Base-by-base conservation (phyloP, 108 stramenopile genomes). In the Discostella pseudostelligera region DNA sequence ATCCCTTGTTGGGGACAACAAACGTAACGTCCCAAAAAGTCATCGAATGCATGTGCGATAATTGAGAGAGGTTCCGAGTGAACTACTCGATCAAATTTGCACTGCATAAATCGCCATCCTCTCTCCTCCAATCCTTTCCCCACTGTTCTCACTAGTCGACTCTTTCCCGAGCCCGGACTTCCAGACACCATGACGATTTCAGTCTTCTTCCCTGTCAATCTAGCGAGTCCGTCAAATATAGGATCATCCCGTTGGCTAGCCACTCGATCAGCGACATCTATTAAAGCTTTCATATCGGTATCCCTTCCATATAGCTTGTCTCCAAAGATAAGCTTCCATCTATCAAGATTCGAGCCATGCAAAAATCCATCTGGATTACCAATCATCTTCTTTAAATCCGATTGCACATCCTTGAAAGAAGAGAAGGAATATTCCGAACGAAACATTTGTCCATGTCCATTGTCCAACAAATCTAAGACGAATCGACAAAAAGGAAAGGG, bases 111-210 rank as follows among this genome's bases (percentile, higher is more conserved):
- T 10, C 39, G 35, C 67, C 67, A 68, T 8, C 67, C 67, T 58
- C 45, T 13, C 16, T 47, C 58, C 35, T 48, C 47, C 28, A 68
- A 44, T 13, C 5, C 22, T 21, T 6, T 20, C 8, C 47, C 45
- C 10, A 22, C 28, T 40, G 45, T 46, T 21, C 29, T 49, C 13
- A 68, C 67, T 67, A 88, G 53, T 9, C 60, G 50, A 13, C 83
- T 78, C 55, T 92, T 92, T 6, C 90, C 87, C 46, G 72, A 72
- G 1, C 81, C 82, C 1, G 78, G 7, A 20, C 78, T 78, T 16
- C 90, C 87, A 11, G 72, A 65, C 36, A 88, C 22, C 40, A 70
- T 36, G 14, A 70, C 36, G 12, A 55, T 39, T 21, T 70, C 58
- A 29, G 44, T 50, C 35, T 35, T 54, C 43, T 60, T n/a, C 42